Evolutionary conservation across 768 basidiomycete species (phyloP).

Genomic region (Tylopilus cervinicoccineus): DNA sequence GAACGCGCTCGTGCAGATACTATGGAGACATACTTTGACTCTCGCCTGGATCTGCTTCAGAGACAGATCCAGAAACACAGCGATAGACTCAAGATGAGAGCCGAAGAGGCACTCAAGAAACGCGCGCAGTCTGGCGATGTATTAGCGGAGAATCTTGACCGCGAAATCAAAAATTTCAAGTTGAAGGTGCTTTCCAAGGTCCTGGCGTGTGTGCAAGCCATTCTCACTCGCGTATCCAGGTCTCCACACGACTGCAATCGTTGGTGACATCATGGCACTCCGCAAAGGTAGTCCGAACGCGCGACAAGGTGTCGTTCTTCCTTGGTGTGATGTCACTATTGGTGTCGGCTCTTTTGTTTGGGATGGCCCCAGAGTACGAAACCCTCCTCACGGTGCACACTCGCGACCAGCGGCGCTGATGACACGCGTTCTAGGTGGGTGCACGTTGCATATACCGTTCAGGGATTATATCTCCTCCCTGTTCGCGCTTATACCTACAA

Average conservation of each 20-base stretch:
- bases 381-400: neutral
- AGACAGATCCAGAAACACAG: conserved; percentile 84
- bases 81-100: conserved; percentile 75
- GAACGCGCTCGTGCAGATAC: conserved; percentile 57
- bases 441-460: conserved; percentile 81
- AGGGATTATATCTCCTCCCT: conserved; percentile 75
- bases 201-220: neutral
- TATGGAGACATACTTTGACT: conserved; percentile 93
- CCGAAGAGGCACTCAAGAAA: conserved; percentile 77
- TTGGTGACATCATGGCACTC: conserved; percentile 90
- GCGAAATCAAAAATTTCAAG: conserved; percentile 83
- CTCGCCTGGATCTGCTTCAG: conserved; percentile 78
- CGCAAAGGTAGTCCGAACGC: conserved; percentile 77
- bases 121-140: conserved; percentile 52
- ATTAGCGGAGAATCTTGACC: conserved; percentile 74
- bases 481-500: conserved; percentile 85
- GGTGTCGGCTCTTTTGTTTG: conserved; percentile 80
- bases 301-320: conserved; percentile 88
- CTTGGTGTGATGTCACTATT: conserved; percentile 89
- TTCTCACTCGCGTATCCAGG: conserved; percentile 40
- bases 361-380: conserved; percentile 77
- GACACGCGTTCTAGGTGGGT: conserved; percentile 58
- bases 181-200: conserved; percentile 55
- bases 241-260: conserved; percentile 72
- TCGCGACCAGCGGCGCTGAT: conserved; percentile 4